A percentile compares a stretch with the other conserved stretches of the same genome.
Conservation (phyloP, 176 grass and related monocot genomes). For the Oropetium thomaeum region DNA sequence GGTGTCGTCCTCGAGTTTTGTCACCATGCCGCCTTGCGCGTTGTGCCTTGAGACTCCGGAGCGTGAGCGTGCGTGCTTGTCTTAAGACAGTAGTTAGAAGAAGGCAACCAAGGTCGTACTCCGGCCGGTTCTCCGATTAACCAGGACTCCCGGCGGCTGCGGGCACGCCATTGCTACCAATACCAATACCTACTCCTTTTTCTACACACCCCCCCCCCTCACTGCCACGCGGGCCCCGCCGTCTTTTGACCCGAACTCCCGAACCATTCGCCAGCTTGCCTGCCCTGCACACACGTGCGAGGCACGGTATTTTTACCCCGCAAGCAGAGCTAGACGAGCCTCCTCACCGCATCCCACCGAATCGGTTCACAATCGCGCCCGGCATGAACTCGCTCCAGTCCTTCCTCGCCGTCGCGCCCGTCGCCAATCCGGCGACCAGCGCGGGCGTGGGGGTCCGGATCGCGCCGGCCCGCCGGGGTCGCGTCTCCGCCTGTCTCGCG, state of each 20-base stretch:
- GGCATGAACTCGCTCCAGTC: constrained; percentile 55
- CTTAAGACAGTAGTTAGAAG: background rate
- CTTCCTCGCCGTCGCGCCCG: constrained; percentile 35
- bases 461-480: background rate
- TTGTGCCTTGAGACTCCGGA: no score
- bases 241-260: background rate
- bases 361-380: background rate
- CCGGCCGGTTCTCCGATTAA: background rate
- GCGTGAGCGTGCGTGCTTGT: no score
- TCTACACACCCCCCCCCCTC: background rate
- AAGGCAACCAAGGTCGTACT: no score
- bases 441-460: background rate
- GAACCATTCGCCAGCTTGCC: background rate
- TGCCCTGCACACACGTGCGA: background rate
- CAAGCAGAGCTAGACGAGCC: background rate
- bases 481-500: constrained; percentile 40
- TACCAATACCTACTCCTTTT: background rate
- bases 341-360: background rate
- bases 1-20: background rate
- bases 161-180: background rate
- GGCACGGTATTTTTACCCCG: background rate
- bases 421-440: background rate
- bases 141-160: background rate
- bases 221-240: background rate
- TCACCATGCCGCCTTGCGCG: background rate